Conservation (phyloP, 805 yeast species). For the Zygotorulaspora florentina region DNA sequence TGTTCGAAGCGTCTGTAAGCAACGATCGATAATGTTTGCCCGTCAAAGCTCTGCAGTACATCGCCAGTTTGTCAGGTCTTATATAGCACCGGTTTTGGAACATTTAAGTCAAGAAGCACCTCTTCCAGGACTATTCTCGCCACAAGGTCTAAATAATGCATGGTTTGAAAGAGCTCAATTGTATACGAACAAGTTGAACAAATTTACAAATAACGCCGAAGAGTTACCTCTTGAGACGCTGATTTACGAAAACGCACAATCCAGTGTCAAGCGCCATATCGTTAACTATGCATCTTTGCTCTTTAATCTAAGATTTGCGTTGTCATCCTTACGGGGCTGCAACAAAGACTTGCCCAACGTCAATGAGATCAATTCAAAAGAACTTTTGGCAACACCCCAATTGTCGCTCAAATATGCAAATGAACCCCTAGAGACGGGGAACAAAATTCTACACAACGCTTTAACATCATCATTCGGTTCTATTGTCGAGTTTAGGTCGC, state of each 20-base stretch:
- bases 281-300: constrained; percentile 40
- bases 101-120: constrained; percentile 34
- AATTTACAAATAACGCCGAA: constrained; percentile 24
- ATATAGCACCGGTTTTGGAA: constrained; percentile 24
- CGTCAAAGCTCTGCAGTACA: constrained; percentile 1
- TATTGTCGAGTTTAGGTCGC: constrained; percentile 65
- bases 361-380: constrained; percentile 24
- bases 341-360: constrained; percentile 14
- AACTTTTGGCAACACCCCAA: constrained; percentile 45
- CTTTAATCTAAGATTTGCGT: constrained; percentile 37
- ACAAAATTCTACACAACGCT: constrained; percentile 41
- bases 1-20: neutral
- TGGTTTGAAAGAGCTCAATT: constrained; percentile 45
- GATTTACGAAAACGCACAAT: constrained; percentile 29
- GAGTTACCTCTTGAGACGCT: constrained; percentile 26
- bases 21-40: constrained; percentile 3
- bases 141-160: constrained; percentile 45
- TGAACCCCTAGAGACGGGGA: constrained; percentile 33
- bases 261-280: constrained; percentile 31
- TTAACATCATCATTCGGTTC: constrained; percentile 68
- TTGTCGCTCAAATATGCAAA: constrained; percentile 27
- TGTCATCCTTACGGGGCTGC: constrained; percentile 33
- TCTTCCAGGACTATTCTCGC: constrained; percentile 47
- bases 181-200: constrained; percentile 41
- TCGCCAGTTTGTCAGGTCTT: constrained; percentile 9